A percentile compares a stretch with the other conserved stretches of the same genome.
These are phyloP conservation scores for Irpex lacteus DNA, from an alignment of 1,284 basidiomycete genomes.

Conservation along the genomic window DNA sequence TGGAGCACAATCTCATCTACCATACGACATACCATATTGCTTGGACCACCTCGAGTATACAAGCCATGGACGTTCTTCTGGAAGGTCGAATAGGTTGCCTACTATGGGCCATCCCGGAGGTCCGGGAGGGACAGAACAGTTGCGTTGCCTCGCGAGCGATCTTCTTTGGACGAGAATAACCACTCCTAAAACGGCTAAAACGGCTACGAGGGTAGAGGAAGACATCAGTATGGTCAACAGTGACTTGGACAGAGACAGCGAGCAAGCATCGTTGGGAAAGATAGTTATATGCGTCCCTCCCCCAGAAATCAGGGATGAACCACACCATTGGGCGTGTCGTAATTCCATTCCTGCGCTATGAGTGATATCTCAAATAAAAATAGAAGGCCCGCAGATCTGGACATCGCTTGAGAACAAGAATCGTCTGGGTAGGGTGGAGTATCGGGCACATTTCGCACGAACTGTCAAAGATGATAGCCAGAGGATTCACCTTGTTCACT, in stretches of 20 bases:
- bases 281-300: no score
- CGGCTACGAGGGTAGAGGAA: neutral
- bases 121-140: constrained; percentile 1
- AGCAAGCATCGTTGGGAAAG: neutral
- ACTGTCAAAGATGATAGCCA: neutral
- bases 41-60: constrained; percentile 8
- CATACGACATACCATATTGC: neutral
- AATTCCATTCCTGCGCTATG: neutral
- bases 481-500: neutral
- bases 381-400: neutral
- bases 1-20: neutral
- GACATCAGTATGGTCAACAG: neutral
- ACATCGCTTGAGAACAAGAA: neutral
- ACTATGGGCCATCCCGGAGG: constrained; percentile 5
- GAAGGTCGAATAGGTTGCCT: constrained; percentile 5
- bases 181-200: neutral
- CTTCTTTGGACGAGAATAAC: neutral
- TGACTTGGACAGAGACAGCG: neutral
- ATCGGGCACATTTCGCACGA: neutral
- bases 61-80: constrained; percentile 8
- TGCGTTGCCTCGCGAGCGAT: neutral
- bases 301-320: no score
- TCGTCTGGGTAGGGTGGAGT: neutral
- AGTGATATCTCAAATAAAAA: neutral
- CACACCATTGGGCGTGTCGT: no score